Conservation (phyloP, 2,329 filamentous ascomycete species). For the Aspergillus glaucus region DNA sequence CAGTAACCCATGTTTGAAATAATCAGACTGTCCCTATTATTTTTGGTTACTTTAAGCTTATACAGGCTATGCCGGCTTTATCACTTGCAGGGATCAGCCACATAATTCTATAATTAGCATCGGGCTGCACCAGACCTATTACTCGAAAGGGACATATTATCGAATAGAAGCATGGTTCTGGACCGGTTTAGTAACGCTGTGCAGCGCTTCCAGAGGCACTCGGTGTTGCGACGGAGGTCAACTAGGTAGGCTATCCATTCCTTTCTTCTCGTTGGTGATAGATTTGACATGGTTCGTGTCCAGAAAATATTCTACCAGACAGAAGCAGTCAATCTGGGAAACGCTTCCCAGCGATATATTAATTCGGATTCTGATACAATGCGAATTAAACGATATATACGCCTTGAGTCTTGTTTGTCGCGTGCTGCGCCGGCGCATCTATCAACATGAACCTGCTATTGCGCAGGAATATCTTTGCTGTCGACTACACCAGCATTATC, state of each 20-base stretch:
- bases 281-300: background rate
- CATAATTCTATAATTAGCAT: too few species aligned
- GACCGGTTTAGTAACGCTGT: too few species aligned
- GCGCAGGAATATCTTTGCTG: conserved; percentile 15
- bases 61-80: too few species aligned
- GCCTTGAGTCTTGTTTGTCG: conserved; percentile 16
- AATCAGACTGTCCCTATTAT: too few species aligned
- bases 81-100: too few species aligned
- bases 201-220: too few species aligned
- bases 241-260: background rate
- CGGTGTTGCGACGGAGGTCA: background rate
- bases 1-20: too few species aligned
- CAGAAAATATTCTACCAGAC: background rate
- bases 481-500: conserved; percentile 5
- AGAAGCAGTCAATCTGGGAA: conserved; percentile 13
- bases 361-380: conserved; percentile 13
- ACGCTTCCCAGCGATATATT: conserved; percentile 14
- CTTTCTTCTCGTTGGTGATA: background rate
- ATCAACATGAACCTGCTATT: conserved; percentile 15
- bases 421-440: conserved; percentile 12
- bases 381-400: conserved; percentile 15
- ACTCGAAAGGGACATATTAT: too few species aligned
- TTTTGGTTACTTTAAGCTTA: too few species aligned
- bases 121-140: too few species aligned
- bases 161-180: too few species aligned